These are phyloP conservation scores for Cutaneotrichosporon sp. DNA, from an alignment of 1,284 basidiomycete genomes.

Conservation along the genomic window DNA sequence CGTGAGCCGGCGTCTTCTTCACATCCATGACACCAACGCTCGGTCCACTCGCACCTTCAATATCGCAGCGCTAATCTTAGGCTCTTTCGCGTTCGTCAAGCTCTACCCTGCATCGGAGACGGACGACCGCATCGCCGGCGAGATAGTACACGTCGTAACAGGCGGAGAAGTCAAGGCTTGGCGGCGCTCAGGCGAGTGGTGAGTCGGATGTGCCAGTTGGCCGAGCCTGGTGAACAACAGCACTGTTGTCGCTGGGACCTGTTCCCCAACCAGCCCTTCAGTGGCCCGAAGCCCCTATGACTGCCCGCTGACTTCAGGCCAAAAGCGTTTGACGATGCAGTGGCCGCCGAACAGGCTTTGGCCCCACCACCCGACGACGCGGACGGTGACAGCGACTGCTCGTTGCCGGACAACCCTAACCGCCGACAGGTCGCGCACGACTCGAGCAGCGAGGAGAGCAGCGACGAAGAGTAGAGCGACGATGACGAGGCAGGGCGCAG, in stretches of 20 bases:
- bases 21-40: not conserved
- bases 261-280: not conserved
- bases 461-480: conserved; percentile 5
- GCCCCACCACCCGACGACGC: not conserved
- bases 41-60: no score
- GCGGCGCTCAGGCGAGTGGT: conserved; percentile 39
- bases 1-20: no score
- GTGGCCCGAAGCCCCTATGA: not conserved
- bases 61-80: no score
- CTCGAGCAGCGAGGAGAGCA: conserved; percentile 12
- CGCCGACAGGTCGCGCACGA: conserved; percentile 6
- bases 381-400: conserved; percentile 6
- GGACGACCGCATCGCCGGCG: conserved; percentile 27
- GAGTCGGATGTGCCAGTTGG: no score
- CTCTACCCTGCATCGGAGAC: conserved; percentile 24
- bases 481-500: no score
- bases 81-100: conserved; percentile 35
- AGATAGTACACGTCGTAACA: conserved; percentile 33
- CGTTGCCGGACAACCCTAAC: conserved; percentile 21
- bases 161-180: conserved; percentile 35
- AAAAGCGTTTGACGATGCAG: conserved; percentile 15
- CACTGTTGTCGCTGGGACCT: not conserved
- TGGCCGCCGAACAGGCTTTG: not conserved
- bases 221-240: no score
- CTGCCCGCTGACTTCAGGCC: conserved; percentile 11